A percentile compares a stretch with the other conserved stretches of the same genome.
Conservation (phyloP, 2,329 filamentous ascomycete genomes). For the Alternaria incomplexa region DNA sequence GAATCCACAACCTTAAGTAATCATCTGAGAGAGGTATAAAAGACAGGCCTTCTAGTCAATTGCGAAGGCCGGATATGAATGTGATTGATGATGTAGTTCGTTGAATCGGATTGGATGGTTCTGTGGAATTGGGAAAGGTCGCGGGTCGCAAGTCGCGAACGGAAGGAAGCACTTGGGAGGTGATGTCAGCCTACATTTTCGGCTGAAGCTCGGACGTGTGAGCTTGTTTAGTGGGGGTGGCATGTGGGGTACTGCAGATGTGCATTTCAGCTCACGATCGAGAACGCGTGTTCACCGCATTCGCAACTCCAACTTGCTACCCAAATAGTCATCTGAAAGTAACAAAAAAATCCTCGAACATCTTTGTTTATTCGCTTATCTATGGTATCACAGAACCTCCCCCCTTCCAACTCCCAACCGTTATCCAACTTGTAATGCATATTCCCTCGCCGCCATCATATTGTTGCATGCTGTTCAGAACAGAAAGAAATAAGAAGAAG, state of each 20-base stretch:
- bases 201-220: neutral
- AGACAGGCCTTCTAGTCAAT: no score
- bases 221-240: conserved; percentile 1
- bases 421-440: neutral
- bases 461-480: neutral
- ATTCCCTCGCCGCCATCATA: neutral
- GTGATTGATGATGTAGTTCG: no score
- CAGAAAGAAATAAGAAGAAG: no score
- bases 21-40: no score
- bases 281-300: neutral
- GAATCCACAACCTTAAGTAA: no score
- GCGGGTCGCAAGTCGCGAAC: no score
- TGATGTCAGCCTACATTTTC: conserved; percentile 3
- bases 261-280: neutral
- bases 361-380: neutral
- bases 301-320: no score
- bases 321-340: no score
- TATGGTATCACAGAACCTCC: neutral
- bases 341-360: neutral
- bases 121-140: no score
- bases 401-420: neutral
- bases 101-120: no score
- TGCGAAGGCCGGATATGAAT: no score
- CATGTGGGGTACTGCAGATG: neutral
- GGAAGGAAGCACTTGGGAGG: neutral